These are phyloP conservation scores for Hygrophila difformis DNA, from an alignment of 257 asterid genomes.

Conservation along the genomic window DNA sequence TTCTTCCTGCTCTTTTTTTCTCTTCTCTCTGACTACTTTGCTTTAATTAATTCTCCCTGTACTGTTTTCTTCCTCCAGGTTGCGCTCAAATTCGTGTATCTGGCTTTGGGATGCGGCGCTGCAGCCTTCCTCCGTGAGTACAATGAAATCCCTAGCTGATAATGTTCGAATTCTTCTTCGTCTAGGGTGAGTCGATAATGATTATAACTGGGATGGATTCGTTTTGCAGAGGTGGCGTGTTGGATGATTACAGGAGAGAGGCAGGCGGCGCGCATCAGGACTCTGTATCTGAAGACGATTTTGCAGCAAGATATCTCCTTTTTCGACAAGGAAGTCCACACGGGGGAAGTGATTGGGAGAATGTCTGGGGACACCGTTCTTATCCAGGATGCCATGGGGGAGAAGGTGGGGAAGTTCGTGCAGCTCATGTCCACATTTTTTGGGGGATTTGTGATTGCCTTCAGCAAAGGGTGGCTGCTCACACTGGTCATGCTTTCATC, in stretches of 20 bases:
- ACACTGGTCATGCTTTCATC: slow-evolving; percentile 70
- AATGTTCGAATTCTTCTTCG: no score
- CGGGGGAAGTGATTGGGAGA: slow-evolving; percentile 80
- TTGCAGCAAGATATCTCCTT: slow-evolving; percentile 72
- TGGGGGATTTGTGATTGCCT: slow-evolving; percentile 71
- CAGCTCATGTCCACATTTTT: slow-evolving; percentile 63
- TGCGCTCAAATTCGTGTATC: slow-evolving; percentile 53
- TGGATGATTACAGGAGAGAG: slow-evolving; percentile 97
- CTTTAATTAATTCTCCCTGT: no score
- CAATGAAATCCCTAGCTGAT: background rate
- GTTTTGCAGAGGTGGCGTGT: slow-evolving; percentile 66
- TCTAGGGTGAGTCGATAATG: no score
- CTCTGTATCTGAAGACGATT: slow-evolving; percentile 56
- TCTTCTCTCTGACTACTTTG: background rate
- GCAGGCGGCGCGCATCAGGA: slow-evolving; percentile 71
- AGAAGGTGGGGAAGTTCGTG: slow-evolving; percentile 83
- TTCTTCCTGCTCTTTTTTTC: background rate
- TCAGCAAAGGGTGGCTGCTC: slow-evolving; percentile 77
- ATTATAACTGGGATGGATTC: no score
- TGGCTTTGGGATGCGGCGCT: slow-evolving; percentile 60
- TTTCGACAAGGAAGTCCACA: slow-evolving; percentile 70
- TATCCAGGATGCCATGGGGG: slow-evolving; percentile 92
- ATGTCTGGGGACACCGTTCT: slow-evolving; percentile 96
- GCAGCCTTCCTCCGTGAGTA: slow-evolving; percentile 34
- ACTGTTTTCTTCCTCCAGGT: no score